Evolutionary conservation across 495 filamentous ascomycete genomes (phyloP), one percentile per base, ranked within the genome.

Genomic region (Barbatosphaeria neglecta): DNA sequence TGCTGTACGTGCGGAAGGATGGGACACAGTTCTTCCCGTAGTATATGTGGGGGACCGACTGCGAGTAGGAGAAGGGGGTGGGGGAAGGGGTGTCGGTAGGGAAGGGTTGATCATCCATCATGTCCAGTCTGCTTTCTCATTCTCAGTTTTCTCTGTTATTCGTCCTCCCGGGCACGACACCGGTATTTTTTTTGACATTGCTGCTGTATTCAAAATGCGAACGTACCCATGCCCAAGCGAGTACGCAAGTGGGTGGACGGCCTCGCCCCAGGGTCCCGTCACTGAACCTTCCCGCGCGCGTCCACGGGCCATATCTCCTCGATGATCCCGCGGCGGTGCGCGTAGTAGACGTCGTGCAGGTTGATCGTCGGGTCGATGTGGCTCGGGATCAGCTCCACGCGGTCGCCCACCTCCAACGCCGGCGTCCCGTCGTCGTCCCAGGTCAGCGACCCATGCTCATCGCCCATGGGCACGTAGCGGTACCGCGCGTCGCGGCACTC

Each of bases 361-460:
- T 52, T 52, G 31, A 52, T 41, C 11, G 50, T 52, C 22, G 50
- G 50, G 20, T 52, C 50, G 24, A 52, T 52, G 18, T 52, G 50
- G 33, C 45, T 48, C 1, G 50, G 50, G 20, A 52, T 44, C 50
- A 52, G 48, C 45, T 52, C 50, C n/a, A 52, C 45, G 4, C 50
- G 23, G 45, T 48, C 42, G 4, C 50, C 50, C 1, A 52, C 39
- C 0, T 8, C 17, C 1, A 52, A 45, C 17, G n/a, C 33, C 2
- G 22, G 22, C 22, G 25, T 38, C 7, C n/a, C n/a, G n/a, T 9
- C 25, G 10, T 52, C 22, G 18, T 33, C 41, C 50, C 50, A 52
- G 13, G 22, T 37, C 37, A 52, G 28, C 11, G 43, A 37, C 41
- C 50, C 50, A 17, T 52, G 45, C 41, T 52, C 50, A 24, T 52